These are phyloP conservation scores for Peterozyma xylosa DNA, from an alignment of 805 yeast species.

Conservation along the genomic window DNA sequence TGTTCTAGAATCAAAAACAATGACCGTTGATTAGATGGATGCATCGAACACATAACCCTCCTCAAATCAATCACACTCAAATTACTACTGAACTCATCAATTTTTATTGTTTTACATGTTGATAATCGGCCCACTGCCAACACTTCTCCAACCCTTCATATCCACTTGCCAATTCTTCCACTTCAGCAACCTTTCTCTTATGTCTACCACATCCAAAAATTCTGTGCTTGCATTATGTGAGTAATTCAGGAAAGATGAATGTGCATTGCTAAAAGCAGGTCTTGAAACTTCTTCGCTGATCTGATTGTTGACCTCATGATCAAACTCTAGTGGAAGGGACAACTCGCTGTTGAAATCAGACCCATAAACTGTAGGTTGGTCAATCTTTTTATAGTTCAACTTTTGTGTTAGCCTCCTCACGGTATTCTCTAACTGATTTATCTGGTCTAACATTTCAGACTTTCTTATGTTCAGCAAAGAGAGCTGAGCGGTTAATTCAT, in stretches of 20 bases:
- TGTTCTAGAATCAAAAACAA: too few species aligned
- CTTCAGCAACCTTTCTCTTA: conserved; percentile 49
- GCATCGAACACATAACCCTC: too few species aligned
- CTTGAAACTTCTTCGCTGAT: background rate
- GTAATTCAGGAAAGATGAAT: conserved; percentile 7
- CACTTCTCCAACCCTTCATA: conserved; percentile 74
- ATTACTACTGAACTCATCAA: too few species aligned
- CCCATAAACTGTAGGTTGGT: conserved; percentile 5
- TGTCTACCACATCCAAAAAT: conserved; percentile 38
- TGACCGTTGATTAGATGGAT: too few species aligned
- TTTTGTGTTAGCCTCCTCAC: conserved; percentile 2
- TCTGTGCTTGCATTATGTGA: background rate
- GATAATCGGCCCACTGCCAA: conserved; percentile 57
- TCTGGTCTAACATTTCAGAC: conserved; percentile 6
- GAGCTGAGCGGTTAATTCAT: conserved; percentile 3
- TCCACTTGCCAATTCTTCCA: conserved; percentile 88
- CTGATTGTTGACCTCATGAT: background rate
- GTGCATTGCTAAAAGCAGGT: background rate
- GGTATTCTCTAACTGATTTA: conserved; percentile 3
- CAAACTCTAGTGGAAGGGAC: conserved; percentile 2
- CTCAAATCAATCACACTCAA: too few species aligned
- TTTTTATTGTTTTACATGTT: conserved; percentile 24
- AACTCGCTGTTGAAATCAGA: conserved; percentile 9
- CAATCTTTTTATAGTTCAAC: conserved; percentile 2
- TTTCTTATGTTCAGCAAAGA: conserved; percentile 5